Conservation (phyloP, 2,329 filamentous ascomycete genomes). For the Leptosphaerulina australis region DNA sequence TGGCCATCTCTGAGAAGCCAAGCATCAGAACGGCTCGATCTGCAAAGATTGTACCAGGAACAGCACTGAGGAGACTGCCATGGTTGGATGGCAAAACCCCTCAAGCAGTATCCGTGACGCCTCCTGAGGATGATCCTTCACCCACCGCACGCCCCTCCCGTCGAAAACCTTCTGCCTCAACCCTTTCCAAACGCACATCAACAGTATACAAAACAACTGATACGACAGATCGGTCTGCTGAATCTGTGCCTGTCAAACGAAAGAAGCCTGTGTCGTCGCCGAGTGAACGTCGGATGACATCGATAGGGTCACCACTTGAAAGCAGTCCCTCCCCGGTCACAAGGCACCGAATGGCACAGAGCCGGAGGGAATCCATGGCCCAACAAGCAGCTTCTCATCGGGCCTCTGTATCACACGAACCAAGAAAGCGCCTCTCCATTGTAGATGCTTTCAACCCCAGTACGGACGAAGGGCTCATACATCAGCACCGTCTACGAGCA, state of each 20-base stretch:
- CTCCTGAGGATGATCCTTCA: conserved; percentile 9
- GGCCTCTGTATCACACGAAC: conserved; percentile 16
- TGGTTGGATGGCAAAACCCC: conserved; percentile 40
- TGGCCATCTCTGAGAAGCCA: conserved; percentile 3
- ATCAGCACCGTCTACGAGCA: conserved; percentile 16
- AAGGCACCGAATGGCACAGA: conserved; percentile 22
- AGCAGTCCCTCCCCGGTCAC: conserved; percentile 28
- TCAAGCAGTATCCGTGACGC: conserved; percentile 3
- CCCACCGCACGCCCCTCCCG: conserved; percentile 7
- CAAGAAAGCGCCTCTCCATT: conserved; percentile 23
- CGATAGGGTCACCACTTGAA: conserved; percentile 12
- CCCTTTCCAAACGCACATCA: background rate
- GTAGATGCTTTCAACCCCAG: conserved; percentile 18
- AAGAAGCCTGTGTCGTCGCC: conserved; percentile 16
- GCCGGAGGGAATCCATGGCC: conserved; percentile 15
- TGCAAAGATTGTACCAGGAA: conserved; percentile 19
- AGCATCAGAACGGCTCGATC: background rate
- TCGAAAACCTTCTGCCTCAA: conserved; percentile 8
- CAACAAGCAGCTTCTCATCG: conserved; percentile 3
- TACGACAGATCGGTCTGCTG: background rate
- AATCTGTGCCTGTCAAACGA: background rate
- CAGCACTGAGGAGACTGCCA: conserved; percentile 32
- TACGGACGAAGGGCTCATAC: background rate
- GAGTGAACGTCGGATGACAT: conserved; percentile 9
- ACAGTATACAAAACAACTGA: background rate